A percentile compares a stretch with the other conserved stretches of the same genome.
Conservation (phyloP, 306 rosid species). For the Vigna nakashimae region DNA sequence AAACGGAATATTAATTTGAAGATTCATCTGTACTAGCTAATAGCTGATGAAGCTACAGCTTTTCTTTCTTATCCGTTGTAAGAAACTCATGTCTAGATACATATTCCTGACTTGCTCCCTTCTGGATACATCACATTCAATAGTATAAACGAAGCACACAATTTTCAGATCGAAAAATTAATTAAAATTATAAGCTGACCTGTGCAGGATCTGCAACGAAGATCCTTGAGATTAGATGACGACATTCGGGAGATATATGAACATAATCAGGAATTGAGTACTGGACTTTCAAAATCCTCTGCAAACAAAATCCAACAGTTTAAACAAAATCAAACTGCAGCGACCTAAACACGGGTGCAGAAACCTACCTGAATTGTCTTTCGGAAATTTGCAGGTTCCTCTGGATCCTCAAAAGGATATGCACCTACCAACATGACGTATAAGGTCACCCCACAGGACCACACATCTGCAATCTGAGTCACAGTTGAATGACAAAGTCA, state of each 20-base stretch:
- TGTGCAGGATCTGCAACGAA: constrained; percentile 84
- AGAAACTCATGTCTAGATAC: too few relatives aligned
- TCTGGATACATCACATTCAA: background rate
- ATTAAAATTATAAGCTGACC: constrained; percentile 50
- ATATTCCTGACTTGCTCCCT: too few relatives aligned
- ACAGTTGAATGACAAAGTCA: constrained; percentile 22
- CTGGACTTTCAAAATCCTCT: constrained; percentile 94
- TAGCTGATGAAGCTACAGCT: too few relatives aligned
- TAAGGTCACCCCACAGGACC: constrained; percentile 99
- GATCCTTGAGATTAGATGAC: constrained; percentile 89
- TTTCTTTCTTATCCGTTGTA: too few relatives aligned
- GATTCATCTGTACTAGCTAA: background rate
- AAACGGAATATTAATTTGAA: background rate
- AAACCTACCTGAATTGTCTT: constrained; percentile 81
- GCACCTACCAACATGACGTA: constrained; percentile 98
- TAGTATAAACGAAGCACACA: background rate
- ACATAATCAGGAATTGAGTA: constrained; percentile 90
- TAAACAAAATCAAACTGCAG: constrained; percentile 34
- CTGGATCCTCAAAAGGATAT: constrained; percentile 96
- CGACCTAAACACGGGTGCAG: constrained; percentile 22
- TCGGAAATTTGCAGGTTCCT: constrained; percentile 90
- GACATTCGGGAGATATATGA: constrained; percentile 84
- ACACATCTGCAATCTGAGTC: constrained; percentile 91
- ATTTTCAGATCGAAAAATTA: background rate
- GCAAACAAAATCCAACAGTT: constrained; percentile 48